Conservation (phyloP, 2,329 filamentous ascomycete genomes). For the Fusarium sp. region DNA sequence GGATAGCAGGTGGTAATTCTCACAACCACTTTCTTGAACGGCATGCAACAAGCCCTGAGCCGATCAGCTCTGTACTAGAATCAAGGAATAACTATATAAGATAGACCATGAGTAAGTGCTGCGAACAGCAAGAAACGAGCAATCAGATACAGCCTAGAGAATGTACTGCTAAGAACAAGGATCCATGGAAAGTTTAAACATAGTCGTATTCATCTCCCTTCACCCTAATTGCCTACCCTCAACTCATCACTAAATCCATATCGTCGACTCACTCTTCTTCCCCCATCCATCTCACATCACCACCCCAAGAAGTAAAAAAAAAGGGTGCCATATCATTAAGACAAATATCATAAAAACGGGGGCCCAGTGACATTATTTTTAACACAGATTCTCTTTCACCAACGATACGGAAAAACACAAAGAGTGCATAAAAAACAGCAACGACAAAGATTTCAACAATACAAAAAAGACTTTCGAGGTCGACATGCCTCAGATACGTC, state of each 20-base stretch:
- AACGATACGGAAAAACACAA: not conserved
- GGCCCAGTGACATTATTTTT: not conserved
- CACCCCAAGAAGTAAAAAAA: constrained; percentile 13
- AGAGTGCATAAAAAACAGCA: not conserved
- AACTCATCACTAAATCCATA: not conserved
- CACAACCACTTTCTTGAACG: rapidly evolving
- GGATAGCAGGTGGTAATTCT: rapidly evolving
- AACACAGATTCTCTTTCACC: constrained; percentile 3
- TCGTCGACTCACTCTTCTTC: not conserved
- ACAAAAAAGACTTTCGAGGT: constrained; percentile 20
- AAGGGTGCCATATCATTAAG: constrained; percentile 38
- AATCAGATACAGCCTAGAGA: not conserved
- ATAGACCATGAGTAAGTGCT: no score
- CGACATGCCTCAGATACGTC: constrained; percentile 21
- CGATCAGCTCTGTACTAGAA: not conserved
- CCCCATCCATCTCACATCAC: not conserved
- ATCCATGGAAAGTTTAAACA: not conserved
- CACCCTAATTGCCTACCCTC: not conserved
- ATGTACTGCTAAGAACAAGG: not conserved
- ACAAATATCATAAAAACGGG: constrained; percentile 21
- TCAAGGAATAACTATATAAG: not conserved
- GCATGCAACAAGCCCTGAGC: not conserved
- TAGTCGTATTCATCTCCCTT: not conserved
- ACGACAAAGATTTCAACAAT: constrained; percentile 9
- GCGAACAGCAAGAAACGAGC: no score